Evolutionary conservation across 345 rosid genomes (phyloP), one percentile per base, ranked within the genome.

Genomic region (Ceriops zippeliana): DNA sequence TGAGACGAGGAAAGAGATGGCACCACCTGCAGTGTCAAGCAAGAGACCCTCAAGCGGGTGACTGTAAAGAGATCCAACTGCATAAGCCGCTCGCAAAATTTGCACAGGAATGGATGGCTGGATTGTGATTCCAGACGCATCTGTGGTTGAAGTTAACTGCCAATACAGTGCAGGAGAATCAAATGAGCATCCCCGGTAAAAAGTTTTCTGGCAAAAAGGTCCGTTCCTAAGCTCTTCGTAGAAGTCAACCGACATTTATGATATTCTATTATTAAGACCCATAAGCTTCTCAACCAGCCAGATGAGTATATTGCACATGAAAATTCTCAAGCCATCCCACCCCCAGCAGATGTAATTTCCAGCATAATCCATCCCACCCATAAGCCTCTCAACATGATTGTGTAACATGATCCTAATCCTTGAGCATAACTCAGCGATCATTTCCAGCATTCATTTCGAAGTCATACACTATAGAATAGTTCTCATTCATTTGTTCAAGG

Each of bases 21-120:
- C 90, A 42, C 89, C 90, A 2, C 90, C 93, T 1, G 82, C 81
- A 10, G 89, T 88, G 72, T 88, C 42, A 7, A 7, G 42, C 93
- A 1, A 84, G 89, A 88, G 86, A 57, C 87, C 90, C 72, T 88
- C 90, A 3, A 88, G 81, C 0, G 89, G 90, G 71, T 88, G 90
- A 63, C 86, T 86, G 53, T 80, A 88, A 62, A 86, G 89, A 34
- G 93, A 90, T 32, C 90, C 90, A 19, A 88, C 76, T 42, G 93
- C 93, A 60, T 86, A 84, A 6, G 89, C 26, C 26, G 26, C 26
- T 24, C 26, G 26, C 26, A 24, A 24, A 24, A 24, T 24, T 24
- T 24, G 26, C 26, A 24, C 26, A 24, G 26, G 26, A 24, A 24
- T 24, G 26, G 26, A 76, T 3, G 90, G 89, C 72, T 88, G 93